Evolutionary conservation across 768 basidiomycete genomes (phyloP).

Genomic region (Tricholoma matsutake): DNA sequence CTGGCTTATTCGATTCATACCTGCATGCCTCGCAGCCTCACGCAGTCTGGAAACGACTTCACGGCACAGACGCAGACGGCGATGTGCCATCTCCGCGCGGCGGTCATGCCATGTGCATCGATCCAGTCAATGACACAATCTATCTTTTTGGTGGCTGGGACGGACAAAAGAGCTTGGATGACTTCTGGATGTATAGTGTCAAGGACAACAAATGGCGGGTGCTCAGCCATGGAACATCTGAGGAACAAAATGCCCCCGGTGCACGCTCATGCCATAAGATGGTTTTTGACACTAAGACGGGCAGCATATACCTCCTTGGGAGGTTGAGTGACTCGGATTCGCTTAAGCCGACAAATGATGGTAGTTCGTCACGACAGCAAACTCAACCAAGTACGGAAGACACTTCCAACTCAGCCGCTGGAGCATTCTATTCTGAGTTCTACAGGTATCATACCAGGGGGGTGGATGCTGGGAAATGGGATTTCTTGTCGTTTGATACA

Average conservation of each 20-base stretch:
- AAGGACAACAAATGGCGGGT: conserved; percentile 57
- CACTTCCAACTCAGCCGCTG: conserved; percentile 13
- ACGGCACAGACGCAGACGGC: conserved; percentile 59
- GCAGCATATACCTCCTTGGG: conserved; percentile 72
- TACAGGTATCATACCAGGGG: conserved; percentile 73
- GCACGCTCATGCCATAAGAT: conserved; percentile 80
- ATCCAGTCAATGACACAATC: conserved; percentile 55
- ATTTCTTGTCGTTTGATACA: conserved; percentile 63
- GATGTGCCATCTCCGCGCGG: conserved; percentile 67
- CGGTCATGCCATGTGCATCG: conserved; percentile 82
- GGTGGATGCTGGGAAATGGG: conserved; percentile 65
- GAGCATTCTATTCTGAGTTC: conserved; percentile 61
- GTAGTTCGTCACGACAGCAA: conserved; percentile 8
- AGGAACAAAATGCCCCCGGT: conserved; percentile 63
- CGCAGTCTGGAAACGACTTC: conserved; percentile 58
- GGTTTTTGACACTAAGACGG: conserved; percentile 71
- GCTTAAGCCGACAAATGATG: conserved; percentile 23
- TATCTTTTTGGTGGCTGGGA: conserved; percentile 84
- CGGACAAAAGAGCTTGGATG: conserved; percentile 67
- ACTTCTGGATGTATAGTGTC: conserved; percentile 76
- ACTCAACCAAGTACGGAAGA: conserved; percentile 10
- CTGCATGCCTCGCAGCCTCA: conserved; percentile 56
- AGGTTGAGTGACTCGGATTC: conserved; percentile 58
- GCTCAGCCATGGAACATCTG: conserved; percentile 51
- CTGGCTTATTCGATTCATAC: conserved; percentile 61